These are phyloP conservation scores for Mycosphaerella arachidis DNA, from an alignment of 2,329 filamentous ascomycete genomes.

Conservation along the genomic window DNA sequence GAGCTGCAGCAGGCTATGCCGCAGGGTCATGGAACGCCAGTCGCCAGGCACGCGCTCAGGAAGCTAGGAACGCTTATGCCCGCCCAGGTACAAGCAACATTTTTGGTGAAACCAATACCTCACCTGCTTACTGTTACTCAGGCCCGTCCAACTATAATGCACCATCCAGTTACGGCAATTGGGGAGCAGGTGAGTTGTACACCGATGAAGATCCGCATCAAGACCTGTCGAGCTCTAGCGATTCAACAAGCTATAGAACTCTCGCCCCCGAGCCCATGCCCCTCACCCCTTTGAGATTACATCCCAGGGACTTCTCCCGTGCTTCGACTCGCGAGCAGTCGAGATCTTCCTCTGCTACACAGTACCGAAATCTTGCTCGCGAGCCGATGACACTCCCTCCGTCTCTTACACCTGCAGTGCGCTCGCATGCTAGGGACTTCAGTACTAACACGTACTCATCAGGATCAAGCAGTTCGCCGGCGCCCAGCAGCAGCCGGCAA, in stretches of 20 bases:
- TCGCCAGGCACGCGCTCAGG: conserved; percentile 22
- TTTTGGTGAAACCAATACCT: conserved; percentile 19
- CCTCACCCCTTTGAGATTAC: neutral
- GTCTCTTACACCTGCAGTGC: neutral
- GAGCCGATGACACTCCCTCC: neutral
- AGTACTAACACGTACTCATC: neutral
- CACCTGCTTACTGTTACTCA: conserved; percentile 5
- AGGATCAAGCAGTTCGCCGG: conserved; percentile 12
- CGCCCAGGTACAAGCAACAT: conserved; percentile 32
- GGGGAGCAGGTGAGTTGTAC: conserved; percentile 2
- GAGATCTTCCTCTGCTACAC: neutral
- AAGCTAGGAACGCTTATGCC: conserved; percentile 31
- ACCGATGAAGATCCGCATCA: neutral
- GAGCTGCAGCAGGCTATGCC: conserved; percentile 50
- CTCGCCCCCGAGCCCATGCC: neutral
- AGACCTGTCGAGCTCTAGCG: neutral
- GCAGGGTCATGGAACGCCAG: conserved; percentile 19
- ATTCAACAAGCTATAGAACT: neutral
- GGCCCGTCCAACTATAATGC: neutral
- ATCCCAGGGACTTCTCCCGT: conserved; percentile 1
- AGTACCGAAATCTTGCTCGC: neutral
- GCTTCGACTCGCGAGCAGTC: conserved; percentile 17
- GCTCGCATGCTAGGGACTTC: neutral
- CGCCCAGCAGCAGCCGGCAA: conserved; percentile 29
- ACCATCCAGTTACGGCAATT: neutral